Base-by-base conservation (phyloP, 148 eudicot species). In the Dianthus caryophyllus region DNA sequence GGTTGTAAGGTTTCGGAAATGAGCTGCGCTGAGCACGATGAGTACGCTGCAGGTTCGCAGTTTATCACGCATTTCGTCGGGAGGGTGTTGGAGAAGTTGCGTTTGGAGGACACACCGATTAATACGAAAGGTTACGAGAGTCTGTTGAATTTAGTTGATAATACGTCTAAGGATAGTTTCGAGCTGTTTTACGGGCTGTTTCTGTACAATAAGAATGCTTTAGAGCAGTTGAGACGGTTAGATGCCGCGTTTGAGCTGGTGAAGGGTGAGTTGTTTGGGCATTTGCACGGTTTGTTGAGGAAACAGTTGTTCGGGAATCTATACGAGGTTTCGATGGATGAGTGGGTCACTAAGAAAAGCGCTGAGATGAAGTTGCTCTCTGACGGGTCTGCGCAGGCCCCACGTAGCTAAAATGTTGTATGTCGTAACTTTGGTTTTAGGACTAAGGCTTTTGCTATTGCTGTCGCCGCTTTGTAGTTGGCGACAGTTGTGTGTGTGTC, bases 61-160 rank as follows among this genome's bases (percentile, higher is more conserved):
- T 92, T 92, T 68, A 85, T 92, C 12, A 92, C 97, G 1, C 97
- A 89, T 80, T 82, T 92, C 29, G 76, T 77, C 66, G 96, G 97
- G 72, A 81, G 96, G 74, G 73, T 92, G 44, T 72, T 89, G 72
- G 85, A 89, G 81, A 77, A 87, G 65, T 55, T 92, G 66, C 62
- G 65, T 20, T 66, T 89, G 66, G 86, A 85, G 47, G 77, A 77
- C 31, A 82, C 94, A 0, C 96, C 97, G 1, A 89, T 89, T 67
- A 89, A 85, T 60, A 88, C 96, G 0, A 87, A 84, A 74, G 97
- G 97, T 44, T 92, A 89, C 7, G 94, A 92, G 86, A 92, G 91
- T 20, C 73, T 92, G 81, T 80, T 92, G 83, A 75, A 81, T 80
- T 78, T 92, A 85, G 96, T 92, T 36, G 89, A 87, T 47, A 92